phyloP scores from a whole-genome alignment of 345 rosid species.

The Populus pruinosa region DNA sequence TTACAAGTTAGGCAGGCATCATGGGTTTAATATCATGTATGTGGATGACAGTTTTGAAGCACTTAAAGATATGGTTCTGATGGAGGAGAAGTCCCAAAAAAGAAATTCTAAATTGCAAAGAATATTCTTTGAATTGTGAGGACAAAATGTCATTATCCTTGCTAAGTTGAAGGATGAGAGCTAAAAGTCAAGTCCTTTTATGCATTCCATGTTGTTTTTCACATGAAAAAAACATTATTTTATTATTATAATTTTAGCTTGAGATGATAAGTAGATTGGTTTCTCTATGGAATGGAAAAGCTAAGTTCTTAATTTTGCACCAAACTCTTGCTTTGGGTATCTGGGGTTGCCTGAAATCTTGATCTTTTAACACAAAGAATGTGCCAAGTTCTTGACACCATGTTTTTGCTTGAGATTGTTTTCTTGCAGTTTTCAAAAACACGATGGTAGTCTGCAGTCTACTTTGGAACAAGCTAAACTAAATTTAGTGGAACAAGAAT shows the following conservation, averaged over 20 bases:
- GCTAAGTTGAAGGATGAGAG: too few relatives aligned
- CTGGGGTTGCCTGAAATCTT: neutral
- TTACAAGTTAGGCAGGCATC: neutral
- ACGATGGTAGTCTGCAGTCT: neutral
- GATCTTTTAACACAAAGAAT: neutral
- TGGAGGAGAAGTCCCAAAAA: neutral
- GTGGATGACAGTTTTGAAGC: neutral
- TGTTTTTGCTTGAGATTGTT: neutral
- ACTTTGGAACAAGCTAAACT: neutral
- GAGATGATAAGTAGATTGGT: too few relatives aligned
- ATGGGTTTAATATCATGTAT: neutral
- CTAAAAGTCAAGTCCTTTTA: too few relatives aligned
- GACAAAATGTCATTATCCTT: too few relatives aligned
- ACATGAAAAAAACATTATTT: too few relatives aligned
- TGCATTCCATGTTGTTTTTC: too few relatives aligned
- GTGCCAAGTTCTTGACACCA: neutral
- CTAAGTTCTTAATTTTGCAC: neutral
- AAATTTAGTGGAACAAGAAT: neutral
- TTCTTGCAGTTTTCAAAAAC: neutral
- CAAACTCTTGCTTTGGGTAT: neutral
- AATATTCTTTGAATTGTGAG: too few relatives aligned
- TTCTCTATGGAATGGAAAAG: neutral
- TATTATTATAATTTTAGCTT: too few relatives aligned
- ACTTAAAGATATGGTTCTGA: neutral
- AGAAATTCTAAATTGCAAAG: neutral